A percentile compares a stretch with the other conserved stretches of the same genome.
Evolutionary conservation across 2,329 filamentous ascomycete species (phyloP).

Genomic region (Neurospora crassa): DNA sequence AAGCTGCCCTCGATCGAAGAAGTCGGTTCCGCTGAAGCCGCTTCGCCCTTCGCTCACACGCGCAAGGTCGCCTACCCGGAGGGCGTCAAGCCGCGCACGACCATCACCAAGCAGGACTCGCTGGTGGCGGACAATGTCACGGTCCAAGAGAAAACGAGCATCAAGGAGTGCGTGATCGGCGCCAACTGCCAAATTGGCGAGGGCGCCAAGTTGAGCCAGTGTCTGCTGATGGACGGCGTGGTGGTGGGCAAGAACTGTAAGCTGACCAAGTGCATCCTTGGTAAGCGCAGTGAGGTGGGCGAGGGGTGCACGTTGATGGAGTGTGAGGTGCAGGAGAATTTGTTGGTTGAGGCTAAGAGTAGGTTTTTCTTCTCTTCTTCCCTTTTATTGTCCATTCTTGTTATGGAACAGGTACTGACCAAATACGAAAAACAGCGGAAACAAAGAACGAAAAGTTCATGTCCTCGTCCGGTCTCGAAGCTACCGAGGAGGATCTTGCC

Average conservation of each 20-base stretch:
- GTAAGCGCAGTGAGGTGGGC: slow-evolving; percentile 72
- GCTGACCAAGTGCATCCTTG: slow-evolving; percentile 79
- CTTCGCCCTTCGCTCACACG: slow-evolving; percentile 67
- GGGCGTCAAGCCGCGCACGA: slow-evolving; percentile 69
- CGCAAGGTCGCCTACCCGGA: slow-evolving; percentile 77
- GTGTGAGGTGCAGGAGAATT: slow-evolving; percentile 86
- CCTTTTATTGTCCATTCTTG: background rate
- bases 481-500: slow-evolving; percentile 52
- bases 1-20: slow-evolving; percentile 68
- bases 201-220: slow-evolving; percentile 79
- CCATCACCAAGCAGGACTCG: slow-evolving; percentile 72
- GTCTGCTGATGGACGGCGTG: slow-evolving; percentile 86
- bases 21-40: slow-evolving; percentile 39
- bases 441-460: slow-evolving; percentile 60
- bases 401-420: background rate
- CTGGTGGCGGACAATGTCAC: slow-evolving; percentile 83
- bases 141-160: slow-evolving; percentile 79
- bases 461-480: slow-evolving; percentile 57
- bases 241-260: slow-evolving; percentile 76
- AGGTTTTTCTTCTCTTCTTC: slow-evolving; percentile 26
- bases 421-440: slow-evolving; percentile 37
- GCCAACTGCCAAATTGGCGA: slow-evolving; percentile 77
- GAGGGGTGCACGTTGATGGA: slow-evolving; percentile 72
- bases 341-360: slow-evolving; percentile 73
- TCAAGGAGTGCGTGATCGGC: slow-evolving; percentile 87